Base-by-base conservation (phyloP, 1,139 yeast species). In the Nadsonia commutata region DNA sequence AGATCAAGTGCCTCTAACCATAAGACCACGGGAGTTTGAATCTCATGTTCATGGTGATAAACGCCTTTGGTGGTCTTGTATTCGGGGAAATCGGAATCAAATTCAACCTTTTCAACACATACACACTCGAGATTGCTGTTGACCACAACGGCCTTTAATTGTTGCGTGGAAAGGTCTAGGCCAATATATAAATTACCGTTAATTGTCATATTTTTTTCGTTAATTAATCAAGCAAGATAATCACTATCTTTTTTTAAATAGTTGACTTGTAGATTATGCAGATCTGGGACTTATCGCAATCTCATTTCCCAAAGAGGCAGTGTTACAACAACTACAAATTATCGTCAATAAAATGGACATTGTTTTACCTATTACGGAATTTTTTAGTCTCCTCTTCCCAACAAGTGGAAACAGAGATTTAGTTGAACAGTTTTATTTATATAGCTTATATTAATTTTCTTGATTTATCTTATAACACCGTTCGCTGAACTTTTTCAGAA, bases 131-230 rank as follows among this genome's bases (percentile, higher is more conserved):
- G 65, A 13, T 66, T 52, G 17, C 66, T 70, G 56, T 78, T 68
- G 37, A 84, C 75, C 21, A 80, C 78, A 38, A 85, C 72, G 40
- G 83, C 74, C 60, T 86, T 86, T 54, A 86, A 65, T 58, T 85
- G 95, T 59, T 86, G 96, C 17, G 96, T 86, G 1, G 95, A 84
- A 38, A 86, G 68, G 59, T 86, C 96, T 55, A 85, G 75, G 1
- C 96, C 96, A 21, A 42, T 40, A 22, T 38, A 42, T 40, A 42
- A 38, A 33, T 9, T 31, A 38, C n/a, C 17, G 13, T 36, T 36
- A 9, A 9, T 13, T 16, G 38, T 27, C 33, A 27, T 27, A n/a
- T n/a, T n/a, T n/a, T n/a, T n/a, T n/a, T n/a, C n/a, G n/a, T n/a
- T n/a, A n/a, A n/a, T n/a, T n/a, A n/a, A n/a, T n/a, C n/a, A n/a